phyloP scores from a whole-genome alignment of 371 early-diverging fungal genomes.

The Batrachochytrium dendrobatidis region DNA sequence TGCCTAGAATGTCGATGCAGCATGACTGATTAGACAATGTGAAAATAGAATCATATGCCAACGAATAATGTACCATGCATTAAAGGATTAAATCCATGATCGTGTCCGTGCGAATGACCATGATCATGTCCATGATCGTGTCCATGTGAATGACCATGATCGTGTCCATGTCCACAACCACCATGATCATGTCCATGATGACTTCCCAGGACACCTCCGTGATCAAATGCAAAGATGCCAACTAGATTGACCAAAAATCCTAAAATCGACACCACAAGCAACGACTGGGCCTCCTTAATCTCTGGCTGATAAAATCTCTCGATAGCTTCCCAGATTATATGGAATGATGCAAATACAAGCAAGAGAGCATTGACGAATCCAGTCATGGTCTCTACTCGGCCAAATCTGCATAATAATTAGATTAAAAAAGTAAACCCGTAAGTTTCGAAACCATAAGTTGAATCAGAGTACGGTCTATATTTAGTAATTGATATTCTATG shows the following conservation, averaged over 20 bases:
- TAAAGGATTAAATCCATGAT: conserved; percentile 25
- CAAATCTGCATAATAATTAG: conserved; percentile 50
- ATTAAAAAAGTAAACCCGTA: neutral
- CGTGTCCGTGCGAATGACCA: conserved; percentile 16
- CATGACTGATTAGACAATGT: neutral
- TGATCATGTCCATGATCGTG: conserved; percentile 29
- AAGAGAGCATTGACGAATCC: conserved; percentile 89
- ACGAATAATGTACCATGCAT: conserved; percentile 17
- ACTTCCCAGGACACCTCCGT: conserved; percentile 39
- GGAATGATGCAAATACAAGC: conserved; percentile 76
- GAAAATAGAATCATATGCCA: neutral
- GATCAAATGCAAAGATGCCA: conserved; percentile 88
- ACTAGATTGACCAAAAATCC: conserved; percentile 87
- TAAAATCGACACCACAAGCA: conserved; percentile 78
- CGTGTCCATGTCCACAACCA: conserved; percentile 40
- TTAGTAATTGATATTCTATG: too few relatives aligned
- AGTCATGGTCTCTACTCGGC: conserved; percentile 81
- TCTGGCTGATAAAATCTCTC: conserved; percentile 78
- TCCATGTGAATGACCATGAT: conserved; percentile 28
- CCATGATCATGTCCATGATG: conserved; percentile 25
- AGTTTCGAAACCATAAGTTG: neutral
- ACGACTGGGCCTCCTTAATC: conserved; percentile 68
- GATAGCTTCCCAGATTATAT: conserved; percentile 83
- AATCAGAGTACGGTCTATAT: neutral
- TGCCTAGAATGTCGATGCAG: conserved; percentile 42